Base-by-base conservation (phyloP, 371 early-diverging fungal genomes). In the Mucor velutinosus region DNA sequence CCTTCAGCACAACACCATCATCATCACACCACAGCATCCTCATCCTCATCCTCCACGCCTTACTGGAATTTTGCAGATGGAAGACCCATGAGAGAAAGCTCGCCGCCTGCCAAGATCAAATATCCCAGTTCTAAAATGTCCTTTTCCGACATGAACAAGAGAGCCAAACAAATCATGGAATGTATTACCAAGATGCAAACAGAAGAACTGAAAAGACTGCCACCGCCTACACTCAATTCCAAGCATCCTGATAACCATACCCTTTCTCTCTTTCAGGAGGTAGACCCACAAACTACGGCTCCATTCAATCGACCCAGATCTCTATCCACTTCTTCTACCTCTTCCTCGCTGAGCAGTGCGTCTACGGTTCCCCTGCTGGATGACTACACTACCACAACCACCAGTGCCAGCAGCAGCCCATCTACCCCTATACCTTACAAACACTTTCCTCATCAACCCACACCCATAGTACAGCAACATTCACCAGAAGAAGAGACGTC, bases 91-190 rank as follows among this genome's bases (percentile, higher is more conserved):
- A 69, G 80, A 51, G 78, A 75, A 37, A 56, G 67, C 8, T 76
- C 82, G 0, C 79, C 82, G 5, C 84, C 87, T 17, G 79, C 86
- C 15, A 81, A 79, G 60, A 68, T 85, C 37, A 83, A 81, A 63
- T 81, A 82, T 56, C 87, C 88, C 15, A 73, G 76, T 57, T 56
- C 86, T 14, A 80, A 79, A 60, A 84, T 87, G 80, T 66, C 84
- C 0, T 66, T 89, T n/a, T 74, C 76, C 3, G 88, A 90, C 37
- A 90, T 88, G 90, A 82, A 76, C 63, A 85, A 83, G 63, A 82
- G 90, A 7, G 82, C 85, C 14, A 80, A 83, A 58, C 84, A 83
- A 43, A 75, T 90, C 30, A 64, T 86, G 64, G 87, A 87, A 14
- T 87, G 84, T 56, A 77, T 90, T 15, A 71, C 76, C 39, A 87